Conservation (phyloP, 192 early-diverging fungal species). For the Backusella tarrabulga region DNA sequence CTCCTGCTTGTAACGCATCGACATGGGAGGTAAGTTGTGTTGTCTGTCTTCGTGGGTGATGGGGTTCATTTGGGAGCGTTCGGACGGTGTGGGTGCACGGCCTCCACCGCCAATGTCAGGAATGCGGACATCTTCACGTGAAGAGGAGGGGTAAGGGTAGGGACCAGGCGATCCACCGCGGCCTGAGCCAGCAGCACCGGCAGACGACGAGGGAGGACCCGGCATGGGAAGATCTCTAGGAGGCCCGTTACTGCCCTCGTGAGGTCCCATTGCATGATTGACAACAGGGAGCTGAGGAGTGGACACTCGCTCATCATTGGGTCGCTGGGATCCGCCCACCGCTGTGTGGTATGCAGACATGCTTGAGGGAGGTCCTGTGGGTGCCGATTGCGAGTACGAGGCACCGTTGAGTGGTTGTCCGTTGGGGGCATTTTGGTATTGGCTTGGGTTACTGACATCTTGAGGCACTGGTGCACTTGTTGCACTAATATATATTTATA, state of each 20-base stretch:
- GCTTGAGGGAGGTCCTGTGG: constrained; percentile 25
- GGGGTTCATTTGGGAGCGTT: constrained; percentile 33
- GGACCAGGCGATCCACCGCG: constrained; percentile 19
- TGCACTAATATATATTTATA: neutral
- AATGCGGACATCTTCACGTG: constrained; percentile 28
- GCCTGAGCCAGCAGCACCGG: neutral
- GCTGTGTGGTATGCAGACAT: constrained; percentile 26
- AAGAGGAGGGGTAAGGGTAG: constrained; percentile 12
- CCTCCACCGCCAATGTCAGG: constrained; percentile 32
- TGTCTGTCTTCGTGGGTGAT: constrained; percentile 16
- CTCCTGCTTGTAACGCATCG: neutral
- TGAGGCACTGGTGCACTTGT: constrained; percentile 19
- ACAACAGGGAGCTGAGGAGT: constrained; percentile 1
- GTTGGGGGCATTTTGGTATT: constrained; percentile 26
- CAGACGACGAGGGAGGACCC: constrained; percentile 1
- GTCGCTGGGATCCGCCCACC: neutral
- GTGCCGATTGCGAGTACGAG: constrained; percentile 4
- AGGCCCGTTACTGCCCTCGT: no score
- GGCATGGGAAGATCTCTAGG: no score
- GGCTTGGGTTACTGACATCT: constrained; percentile 33
- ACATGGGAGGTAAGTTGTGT: constrained; percentile 14
- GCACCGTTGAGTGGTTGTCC: constrained; percentile 22
- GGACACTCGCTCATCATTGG: neutral
- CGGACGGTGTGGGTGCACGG: constrained; percentile 31
- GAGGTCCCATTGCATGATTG: neutral